phyloP scores from a whole-genome alignment of 352 stramenopile species.

The Phytophthora nicotianae region DNA sequence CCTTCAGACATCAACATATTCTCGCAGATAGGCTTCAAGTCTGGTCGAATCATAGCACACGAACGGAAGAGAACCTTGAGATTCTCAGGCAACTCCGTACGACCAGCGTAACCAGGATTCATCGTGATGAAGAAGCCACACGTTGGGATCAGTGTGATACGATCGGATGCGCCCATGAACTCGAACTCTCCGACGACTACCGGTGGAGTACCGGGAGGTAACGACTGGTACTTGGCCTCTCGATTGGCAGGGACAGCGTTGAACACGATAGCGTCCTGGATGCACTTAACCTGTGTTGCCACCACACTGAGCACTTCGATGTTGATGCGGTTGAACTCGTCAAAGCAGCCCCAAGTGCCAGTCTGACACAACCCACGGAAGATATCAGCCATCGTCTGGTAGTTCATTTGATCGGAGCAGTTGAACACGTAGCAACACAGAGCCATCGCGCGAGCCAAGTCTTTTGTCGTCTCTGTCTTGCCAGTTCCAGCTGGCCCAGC shows the following conservation, averaged over 20 bases:
- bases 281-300: constrained; percentile 85
- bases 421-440: constrained; percentile 92
- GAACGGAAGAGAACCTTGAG: constrained; percentile 92
- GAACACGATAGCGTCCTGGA: constrained; percentile 86
- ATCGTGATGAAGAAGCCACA: constrained; percentile 96
- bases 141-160: constrained; percentile 86
- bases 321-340: constrained; percentile 91
- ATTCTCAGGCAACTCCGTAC: constrained; percentile 89
- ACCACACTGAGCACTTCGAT: constrained; percentile 90
- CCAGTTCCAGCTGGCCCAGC: constrained; percentile 93
- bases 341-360: constrained; percentile 88
- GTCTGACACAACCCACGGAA: constrained; percentile 87
- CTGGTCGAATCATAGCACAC: constrained; percentile 95
- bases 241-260: constrained; percentile 94
- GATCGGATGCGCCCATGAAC: constrained; percentile 87
- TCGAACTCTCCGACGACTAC: constrained; percentile 88
- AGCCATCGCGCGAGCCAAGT: constrained; percentile 84
- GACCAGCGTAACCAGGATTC: constrained; percentile 93
- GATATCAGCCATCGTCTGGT: constrained; percentile 90
- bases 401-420: constrained; percentile 91
- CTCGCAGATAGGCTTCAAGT: constrained; percentile 91
- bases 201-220: constrained; percentile 93
- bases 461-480: constrained; percentile 90
- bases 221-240: constrained; percentile 93
- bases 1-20: constrained; percentile 92